These are phyloP conservation scores for Pochonia chlamydosporia DNA, from an alignment of 2,329 filamentous ascomycete species.

Conservation along the genomic window DNA sequence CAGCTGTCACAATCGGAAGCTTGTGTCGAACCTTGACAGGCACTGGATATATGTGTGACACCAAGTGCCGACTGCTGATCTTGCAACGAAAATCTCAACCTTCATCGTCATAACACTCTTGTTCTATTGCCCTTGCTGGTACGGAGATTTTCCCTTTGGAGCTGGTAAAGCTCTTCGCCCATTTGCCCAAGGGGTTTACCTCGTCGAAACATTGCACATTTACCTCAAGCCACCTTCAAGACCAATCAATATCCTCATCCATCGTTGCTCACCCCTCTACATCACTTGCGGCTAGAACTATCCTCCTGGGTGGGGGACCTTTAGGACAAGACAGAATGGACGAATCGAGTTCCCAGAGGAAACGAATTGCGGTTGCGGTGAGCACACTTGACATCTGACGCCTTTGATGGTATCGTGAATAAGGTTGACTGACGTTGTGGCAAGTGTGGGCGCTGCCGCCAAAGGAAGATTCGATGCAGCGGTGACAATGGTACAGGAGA, in stretches of 20 bases:
- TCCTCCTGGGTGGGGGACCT: background rate
- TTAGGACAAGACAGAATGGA: constrained; percentile 12
- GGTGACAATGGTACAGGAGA: constrained; percentile 72
- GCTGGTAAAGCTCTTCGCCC: background rate
- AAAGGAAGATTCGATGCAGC: constrained; percentile 92
- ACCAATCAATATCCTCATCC: too few relatives aligned
- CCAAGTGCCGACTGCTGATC: background rate
- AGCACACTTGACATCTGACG: constrained; percentile 19
- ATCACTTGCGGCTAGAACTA: too few relatives aligned
- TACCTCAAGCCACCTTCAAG: too few relatives aligned
- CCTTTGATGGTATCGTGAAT: background rate
- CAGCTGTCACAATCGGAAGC: background rate
- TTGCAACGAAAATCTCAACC: background rate
- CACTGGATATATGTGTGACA: background rate
- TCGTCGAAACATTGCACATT: too few relatives aligned
- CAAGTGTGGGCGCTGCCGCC: constrained; percentile 83
- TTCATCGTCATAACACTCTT: background rate
- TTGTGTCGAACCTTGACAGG: background rate
- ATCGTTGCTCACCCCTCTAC: too few relatives aligned
- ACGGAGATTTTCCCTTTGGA: background rate
- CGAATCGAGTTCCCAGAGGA: constrained; percentile 41
- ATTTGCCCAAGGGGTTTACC: too few relatives aligned
- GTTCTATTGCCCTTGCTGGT: background rate
- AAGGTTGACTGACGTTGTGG: constrained; percentile 14
- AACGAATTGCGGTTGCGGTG: constrained; percentile 56